A percentile compares a stretch with the other conserved stretches of the same genome.
Conservation (phyloP, 2,329 filamentous ascomycete species). For the Stagonosporopsis vannaccii region DNA sequence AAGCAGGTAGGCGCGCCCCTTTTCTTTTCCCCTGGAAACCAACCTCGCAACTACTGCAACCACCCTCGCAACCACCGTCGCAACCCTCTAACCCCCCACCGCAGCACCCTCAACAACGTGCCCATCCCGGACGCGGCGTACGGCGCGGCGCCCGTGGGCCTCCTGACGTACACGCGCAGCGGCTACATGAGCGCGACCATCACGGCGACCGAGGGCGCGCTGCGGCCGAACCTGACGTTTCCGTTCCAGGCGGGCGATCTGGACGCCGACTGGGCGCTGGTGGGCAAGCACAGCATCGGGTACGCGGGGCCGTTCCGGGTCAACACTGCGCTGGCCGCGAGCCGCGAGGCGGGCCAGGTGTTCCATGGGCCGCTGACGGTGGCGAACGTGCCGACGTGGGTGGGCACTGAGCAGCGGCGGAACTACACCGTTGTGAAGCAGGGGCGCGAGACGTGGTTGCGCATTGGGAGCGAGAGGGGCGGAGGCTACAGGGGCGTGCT, state of each 20-base stretch:
- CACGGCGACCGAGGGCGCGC: constrained; percentile 31
- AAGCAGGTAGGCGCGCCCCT: neutral
- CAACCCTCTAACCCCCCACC: neutral
- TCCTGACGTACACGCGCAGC: constrained; percentile 34
- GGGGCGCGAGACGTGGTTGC: constrained; percentile 23
- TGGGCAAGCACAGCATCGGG: constrained; percentile 38
- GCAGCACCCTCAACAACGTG: constrained; percentile 25
- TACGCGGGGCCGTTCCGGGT: constrained; percentile 36
- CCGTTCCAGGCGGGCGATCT: constrained; percentile 29
- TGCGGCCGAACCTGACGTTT: constrained; percentile 33
- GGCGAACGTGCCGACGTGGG: constrained; percentile 37
- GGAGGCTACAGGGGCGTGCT: constrained; percentile 31
- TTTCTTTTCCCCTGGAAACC: too few relatives aligned
- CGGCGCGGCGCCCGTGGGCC: constrained; percentile 32
- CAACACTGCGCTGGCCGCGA: constrained; percentile 25
- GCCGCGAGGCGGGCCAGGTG: constrained; percentile 29
- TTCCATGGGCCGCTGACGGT: constrained; percentile 38
- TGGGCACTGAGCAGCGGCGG: constrained; percentile 26
- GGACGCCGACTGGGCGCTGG: constrained; percentile 39
- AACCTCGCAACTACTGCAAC: neutral
- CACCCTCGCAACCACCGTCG: neutral
- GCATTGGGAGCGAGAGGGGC: constrained; percentile 35
- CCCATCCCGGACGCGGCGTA: constrained; percentile 34
- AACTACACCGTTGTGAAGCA: constrained; percentile 36
- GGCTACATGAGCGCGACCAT: constrained; percentile 42